These are phyloP conservation scores for Ophiostoma novo-ulmi DNA, from an alignment of 2,329 filamentous ascomycete species.

Conservation along the genomic window DNA sequence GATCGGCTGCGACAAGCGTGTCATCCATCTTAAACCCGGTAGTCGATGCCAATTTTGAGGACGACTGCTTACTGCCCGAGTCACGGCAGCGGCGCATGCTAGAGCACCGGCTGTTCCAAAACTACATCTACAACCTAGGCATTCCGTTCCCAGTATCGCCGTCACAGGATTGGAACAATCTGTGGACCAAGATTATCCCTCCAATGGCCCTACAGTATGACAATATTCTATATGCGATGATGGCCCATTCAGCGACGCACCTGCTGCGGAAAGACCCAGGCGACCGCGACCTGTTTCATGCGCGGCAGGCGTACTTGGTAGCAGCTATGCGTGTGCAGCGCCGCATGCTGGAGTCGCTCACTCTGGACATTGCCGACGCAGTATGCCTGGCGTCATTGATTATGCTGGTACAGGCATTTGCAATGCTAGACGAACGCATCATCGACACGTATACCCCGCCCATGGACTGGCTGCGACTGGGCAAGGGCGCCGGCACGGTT, in stretches of 20 bases:
- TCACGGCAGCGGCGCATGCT: constrained; percentile 29
- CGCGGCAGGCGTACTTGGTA: constrained; percentile 31
- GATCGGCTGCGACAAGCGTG: background rate
- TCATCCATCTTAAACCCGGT: constrained; percentile 13
- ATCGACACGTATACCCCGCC: constrained; percentile 30
- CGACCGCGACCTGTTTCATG: constrained; percentile 28
- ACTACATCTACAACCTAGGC: constrained; percentile 28
- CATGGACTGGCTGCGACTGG: constrained; percentile 29
- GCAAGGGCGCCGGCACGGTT: constrained; percentile 30
- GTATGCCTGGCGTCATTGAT: constrained; percentile 30
- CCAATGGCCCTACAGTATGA: constrained; percentile 29
- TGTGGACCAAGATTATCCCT: constrained; percentile 29
- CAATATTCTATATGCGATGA: constrained; percentile 29
- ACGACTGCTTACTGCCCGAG: constrained; percentile 27
- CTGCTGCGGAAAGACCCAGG: constrained; percentile 27
- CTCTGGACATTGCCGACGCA: constrained; percentile 29
- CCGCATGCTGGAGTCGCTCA: constrained; percentile 28
- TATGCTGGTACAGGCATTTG: constrained; percentile 31
- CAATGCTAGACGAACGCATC: constrained; percentile 30
- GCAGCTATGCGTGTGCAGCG: constrained; percentile 31
- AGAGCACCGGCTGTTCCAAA: constrained; percentile 32
- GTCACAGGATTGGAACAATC: constrained; percentile 26
- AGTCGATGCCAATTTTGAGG: constrained; percentile 16
- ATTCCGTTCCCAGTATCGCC: constrained; percentile 27
- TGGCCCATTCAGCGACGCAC: constrained; percentile 30